Evolutionary conservation across 345 rosid genomes (phyloP).

Genomic region (Physaria fendleri): DNA sequence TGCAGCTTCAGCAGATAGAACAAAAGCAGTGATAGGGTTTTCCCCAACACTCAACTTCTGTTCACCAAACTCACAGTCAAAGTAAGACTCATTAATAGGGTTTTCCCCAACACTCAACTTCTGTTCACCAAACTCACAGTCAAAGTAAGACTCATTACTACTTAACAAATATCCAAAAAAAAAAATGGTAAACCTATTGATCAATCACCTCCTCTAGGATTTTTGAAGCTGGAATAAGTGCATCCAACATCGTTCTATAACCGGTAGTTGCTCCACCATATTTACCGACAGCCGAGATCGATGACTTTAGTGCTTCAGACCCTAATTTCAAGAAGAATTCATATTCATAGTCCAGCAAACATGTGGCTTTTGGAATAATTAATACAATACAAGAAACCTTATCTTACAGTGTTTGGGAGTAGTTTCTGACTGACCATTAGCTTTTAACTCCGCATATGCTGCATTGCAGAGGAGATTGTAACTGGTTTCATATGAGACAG

Average conservation of each 20-base stretch:
- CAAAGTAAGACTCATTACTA: not conserved
- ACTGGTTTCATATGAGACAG: constrained; percentile 35
- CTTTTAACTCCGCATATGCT: constrained; percentile 70
- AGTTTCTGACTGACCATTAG: constrained; percentile 36
- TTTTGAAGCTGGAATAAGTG: constrained; percentile 71
- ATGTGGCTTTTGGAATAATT: not conserved
- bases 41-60: constrained; percentile 70
- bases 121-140: constrained; percentile 46
- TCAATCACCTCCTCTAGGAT: constrained; percentile 59
- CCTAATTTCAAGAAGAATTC: constrained; percentile 38
- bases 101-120: constrained; percentile 60
- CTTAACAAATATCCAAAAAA: not conserved
- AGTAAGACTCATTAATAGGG: constrained; percentile 34
- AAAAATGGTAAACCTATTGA: not conserved
- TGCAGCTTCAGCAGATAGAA: constrained; percentile 72
- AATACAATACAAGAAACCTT: not conserved
- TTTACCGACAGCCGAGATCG: constrained; percentile 73
- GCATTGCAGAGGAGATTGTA: constrained; percentile 79
- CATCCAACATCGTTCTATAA: constrained; percentile 75
- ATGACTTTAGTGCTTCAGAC: constrained; percentile 72
- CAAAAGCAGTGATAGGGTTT: constrained; percentile 55
- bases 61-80: too few species aligned
- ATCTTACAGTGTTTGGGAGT: constrained; percentile 77
- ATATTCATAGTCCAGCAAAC: not conserved
- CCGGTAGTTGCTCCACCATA: constrained; percentile 87